Percentiles rank a stretch among this genome's conserved stretches.
phyloP scores from a whole-genome alignment of 495 filamentous ascomycete species.

The Niebla homalea region DNA sequence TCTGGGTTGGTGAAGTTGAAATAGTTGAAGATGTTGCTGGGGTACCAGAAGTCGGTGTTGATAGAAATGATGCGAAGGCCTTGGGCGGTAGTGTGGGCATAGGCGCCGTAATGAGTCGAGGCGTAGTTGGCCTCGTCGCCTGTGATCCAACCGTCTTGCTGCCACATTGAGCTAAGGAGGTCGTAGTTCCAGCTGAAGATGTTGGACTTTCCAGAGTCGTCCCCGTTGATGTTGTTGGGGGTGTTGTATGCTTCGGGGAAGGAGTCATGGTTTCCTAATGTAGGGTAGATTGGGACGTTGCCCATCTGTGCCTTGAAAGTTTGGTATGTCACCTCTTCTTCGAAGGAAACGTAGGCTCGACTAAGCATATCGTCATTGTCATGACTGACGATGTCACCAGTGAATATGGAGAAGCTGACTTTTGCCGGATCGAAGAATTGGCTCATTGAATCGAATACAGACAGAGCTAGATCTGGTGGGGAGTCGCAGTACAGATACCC shows the following conservation, averaged over 20 bases:
- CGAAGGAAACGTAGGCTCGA: slow-evolving; percentile 26
- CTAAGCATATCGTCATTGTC: slow-evolving; percentile 26
- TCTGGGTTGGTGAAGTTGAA: slow-evolving; percentile 28
- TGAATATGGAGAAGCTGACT: slow-evolving; percentile 31
- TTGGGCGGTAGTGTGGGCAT: slow-evolving; percentile 22
- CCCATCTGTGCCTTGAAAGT: slow-evolving; percentile 33
- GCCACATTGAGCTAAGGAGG: slow-evolving; percentile 25
- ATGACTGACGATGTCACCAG: slow-evolving; percentile 33
- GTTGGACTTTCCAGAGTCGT: slow-evolving; percentile 16
- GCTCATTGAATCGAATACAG: slow-evolving; percentile 17
- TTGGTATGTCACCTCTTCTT: slow-evolving; percentile 26
- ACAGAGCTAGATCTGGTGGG: slow-evolving; percentile 18
- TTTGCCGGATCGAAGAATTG: slow-evolving; percentile 18
- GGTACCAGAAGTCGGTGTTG: slow-evolving; percentile 39
- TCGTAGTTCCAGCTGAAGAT: slow-evolving; percentile 31
- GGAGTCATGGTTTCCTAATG: slow-evolving; percentile 31
- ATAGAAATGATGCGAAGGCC: slow-evolving; percentile 28
- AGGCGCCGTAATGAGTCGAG: slow-evolving; percentile 25
- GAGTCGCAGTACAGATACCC: slow-evolving; percentile 18
- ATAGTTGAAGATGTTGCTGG: slow-evolving; percentile 29
- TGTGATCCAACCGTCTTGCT: slow-evolving; percentile 26
- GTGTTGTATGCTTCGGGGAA: slow-evolving; percentile 20
- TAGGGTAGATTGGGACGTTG: slow-evolving; percentile 31
- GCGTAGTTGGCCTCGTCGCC: slow-evolving; percentile 19
- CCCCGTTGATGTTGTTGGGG: slow-evolving; percentile 24